Conservation (phyloP, 495 filamentous ascomycete genomes). For the Annulohypoxylon maeteangense region DNA sequence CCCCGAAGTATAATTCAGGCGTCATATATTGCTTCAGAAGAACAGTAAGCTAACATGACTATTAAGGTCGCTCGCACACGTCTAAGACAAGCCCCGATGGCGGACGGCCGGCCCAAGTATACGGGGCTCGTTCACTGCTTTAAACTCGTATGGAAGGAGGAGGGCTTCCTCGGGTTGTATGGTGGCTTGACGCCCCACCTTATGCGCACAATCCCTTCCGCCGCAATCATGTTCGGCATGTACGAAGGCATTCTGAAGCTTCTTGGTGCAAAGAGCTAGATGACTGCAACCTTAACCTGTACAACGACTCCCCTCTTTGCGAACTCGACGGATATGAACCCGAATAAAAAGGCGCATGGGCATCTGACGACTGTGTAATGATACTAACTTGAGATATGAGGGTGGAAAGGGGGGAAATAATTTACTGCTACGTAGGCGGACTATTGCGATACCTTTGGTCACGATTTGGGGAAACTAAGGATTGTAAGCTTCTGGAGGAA, state of each 20-base stretch:
- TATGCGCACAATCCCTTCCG: slow-evolving; percentile 85
- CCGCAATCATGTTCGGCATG: slow-evolving; percentile 91
- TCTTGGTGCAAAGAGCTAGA: slow-evolving; percentile 54
- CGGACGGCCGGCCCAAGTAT: slow-evolving; percentile 79
- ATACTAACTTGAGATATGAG: slow-evolving; percentile 5
- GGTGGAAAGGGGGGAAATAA: background rate
- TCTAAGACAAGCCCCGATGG: slow-evolving; percentile 80
- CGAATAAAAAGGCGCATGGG: background rate
- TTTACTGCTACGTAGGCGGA: background rate
- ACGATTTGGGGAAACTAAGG: background rate
- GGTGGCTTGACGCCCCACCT: slow-evolving; percentile 89
- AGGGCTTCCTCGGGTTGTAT: slow-evolving; percentile 83
- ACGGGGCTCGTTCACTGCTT: slow-evolving; percentile 86
- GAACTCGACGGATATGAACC: background rate
- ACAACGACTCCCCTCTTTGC: background rate
- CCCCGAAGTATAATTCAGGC: background rate
- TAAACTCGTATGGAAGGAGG: slow-evolving; percentile 81
- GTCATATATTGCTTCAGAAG: background rate
- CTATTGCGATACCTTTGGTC: background rate
- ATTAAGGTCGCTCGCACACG: slow-evolving; percentile 78
- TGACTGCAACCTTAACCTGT: background rate
- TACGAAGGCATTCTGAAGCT: slow-evolving; percentile 83
- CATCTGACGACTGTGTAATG: slow-evolving; percentile 17
- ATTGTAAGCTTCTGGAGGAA: background rate
- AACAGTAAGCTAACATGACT: slow-evolving; percentile 13